phyloP scores from a whole-genome alignment of 2,329 filamentous ascomycete species.

The Daldinia sp. region DNA sequence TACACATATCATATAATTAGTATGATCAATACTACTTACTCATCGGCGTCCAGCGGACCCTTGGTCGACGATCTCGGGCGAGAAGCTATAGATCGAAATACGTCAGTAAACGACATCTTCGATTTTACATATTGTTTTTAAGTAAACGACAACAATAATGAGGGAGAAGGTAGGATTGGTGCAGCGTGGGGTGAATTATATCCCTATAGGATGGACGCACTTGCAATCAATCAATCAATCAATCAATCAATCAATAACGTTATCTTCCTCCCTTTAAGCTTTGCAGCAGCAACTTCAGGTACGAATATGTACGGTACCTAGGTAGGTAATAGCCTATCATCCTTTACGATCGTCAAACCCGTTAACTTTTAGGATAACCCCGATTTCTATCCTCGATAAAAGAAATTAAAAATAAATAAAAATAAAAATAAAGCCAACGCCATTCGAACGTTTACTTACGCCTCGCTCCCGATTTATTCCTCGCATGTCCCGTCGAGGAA shows the following conservation, averaged over 20 bases:
- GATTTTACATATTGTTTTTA: background rate
- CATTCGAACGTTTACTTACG: constrained; percentile 35
- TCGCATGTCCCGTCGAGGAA: constrained; percentile 38
- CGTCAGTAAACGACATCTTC: constrained; percentile 42
- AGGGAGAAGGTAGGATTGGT: background rate
- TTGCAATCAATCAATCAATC: constrained; percentile 13
- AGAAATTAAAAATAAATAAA: background rate
- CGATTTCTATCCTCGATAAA: background rate
- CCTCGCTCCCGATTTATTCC: constrained; percentile 43
- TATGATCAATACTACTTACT: constrained; percentile 62
- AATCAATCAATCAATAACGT: constrained; percentile 8
- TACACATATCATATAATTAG: constrained; percentile 30
- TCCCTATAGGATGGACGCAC: constrained; percentile 17
- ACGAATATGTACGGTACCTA: too few relatives aligned
- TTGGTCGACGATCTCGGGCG: constrained; percentile 75
- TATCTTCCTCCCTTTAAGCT: background rate
- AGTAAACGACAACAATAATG: background rate
- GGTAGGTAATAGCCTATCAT: constrained; percentile 5
- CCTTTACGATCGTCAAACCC: background rate
- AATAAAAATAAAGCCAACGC: too few relatives aligned
- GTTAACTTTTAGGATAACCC: background rate
- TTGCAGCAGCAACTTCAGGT: background rate
- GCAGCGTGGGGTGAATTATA: constrained; percentile 5
- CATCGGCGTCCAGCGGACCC: constrained; percentile 78
- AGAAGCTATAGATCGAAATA: constrained; percentile 54